Evolutionary conservation across 208 protist species (phyloP).

Genomic region (Leishmania tarentolae): DNA sequence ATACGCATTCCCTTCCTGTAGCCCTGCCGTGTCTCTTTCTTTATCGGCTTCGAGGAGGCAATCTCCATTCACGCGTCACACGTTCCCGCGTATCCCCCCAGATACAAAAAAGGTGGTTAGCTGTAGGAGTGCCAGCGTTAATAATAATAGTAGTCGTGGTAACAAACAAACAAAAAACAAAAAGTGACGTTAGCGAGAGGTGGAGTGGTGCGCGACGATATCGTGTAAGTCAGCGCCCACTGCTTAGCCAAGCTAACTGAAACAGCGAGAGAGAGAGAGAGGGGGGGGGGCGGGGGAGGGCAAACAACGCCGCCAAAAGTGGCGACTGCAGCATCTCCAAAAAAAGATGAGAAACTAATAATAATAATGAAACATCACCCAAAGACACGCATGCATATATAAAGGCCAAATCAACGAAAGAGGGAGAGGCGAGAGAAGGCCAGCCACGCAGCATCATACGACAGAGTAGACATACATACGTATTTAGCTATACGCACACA

Average conservation of each 20-base stretch:
- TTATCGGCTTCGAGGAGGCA: background rate
- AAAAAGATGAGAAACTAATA: constrained; percentile 1
- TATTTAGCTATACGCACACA: no score
- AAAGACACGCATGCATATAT: background rate
- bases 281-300: background rate
- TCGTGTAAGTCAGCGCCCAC: background rate
- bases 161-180: background rate
- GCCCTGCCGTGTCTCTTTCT: background rate
- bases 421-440: no score
- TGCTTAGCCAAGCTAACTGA: background rate
- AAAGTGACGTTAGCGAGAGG: background rate
- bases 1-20: background rate
- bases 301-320: background rate
- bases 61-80: background rate
- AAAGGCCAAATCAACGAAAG: background rate
- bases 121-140: background rate
- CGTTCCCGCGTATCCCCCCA: background rate
- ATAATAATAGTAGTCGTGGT: background rate
- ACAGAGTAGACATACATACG: no score
- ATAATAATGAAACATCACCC: background rate
- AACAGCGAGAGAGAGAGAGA: background rate
- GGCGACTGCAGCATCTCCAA: background rate
- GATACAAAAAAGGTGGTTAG: background rate
- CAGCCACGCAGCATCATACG: no score
- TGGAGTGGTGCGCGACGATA: background rate